A percentile compares a stretch with the other conserved stretches of the same genome.
Evolutionary conservation across 2,329 filamentous ascomycete genomes (phyloP).

Genomic region (Fusarium veterinarium): DNA sequence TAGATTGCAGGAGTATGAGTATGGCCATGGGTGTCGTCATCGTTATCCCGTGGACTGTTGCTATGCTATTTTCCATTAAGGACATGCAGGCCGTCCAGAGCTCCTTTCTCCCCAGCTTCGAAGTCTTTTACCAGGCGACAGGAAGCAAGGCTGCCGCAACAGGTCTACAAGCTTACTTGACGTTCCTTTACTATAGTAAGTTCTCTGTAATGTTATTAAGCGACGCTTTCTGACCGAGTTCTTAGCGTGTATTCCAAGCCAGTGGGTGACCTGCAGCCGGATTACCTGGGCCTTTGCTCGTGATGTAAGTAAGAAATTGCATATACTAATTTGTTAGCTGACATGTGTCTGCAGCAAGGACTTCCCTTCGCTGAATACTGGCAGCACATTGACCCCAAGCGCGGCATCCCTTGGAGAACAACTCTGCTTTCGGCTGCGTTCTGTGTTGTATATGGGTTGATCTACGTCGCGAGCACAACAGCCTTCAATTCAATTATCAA

Average conservation of each 20-base stretch:
- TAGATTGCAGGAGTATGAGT: not conserved
- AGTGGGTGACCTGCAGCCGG: not conserved
- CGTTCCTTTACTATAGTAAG: not conserved
- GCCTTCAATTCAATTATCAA: not conserved
- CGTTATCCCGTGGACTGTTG: not conserved
- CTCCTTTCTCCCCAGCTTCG: not conserved
- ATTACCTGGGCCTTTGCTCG: not conserved
- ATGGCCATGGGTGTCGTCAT: not conserved
- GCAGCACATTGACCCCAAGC: not conserved
- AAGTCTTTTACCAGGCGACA: not conserved
- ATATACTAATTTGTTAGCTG: not conserved
- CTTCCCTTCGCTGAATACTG: not conserved
- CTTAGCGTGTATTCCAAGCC: not conserved
- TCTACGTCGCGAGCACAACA: not conserved
- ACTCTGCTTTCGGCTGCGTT: not conserved
- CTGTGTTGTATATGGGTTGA: not conserved
- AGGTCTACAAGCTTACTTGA: not conserved
- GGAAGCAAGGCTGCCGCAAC: not conserved
- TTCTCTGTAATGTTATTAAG: accelerated
- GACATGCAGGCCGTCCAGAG: not conserved
- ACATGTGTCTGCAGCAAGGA: accelerated
- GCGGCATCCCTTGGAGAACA: not conserved
- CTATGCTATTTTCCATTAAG: not conserved
- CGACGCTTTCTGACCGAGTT: not conserved
- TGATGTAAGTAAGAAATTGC: not conserved